phyloP scores from a whole-genome alignment of 2,329 filamentous ascomycete species.

The Trichoderma simmonsii region DNA sequence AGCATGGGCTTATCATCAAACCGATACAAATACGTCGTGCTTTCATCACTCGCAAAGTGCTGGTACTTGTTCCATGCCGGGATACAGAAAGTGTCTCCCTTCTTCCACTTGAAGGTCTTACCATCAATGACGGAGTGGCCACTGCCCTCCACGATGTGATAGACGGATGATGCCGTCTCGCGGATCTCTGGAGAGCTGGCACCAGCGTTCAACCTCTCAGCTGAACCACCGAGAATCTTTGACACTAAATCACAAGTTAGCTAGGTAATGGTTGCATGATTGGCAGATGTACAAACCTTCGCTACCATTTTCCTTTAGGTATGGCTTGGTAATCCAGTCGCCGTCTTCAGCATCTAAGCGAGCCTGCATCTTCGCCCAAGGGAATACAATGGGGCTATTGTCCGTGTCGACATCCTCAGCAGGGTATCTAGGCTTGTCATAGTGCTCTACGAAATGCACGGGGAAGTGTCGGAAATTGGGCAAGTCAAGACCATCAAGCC shows the following conservation, averaged over 20 bases:
- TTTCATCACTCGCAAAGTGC: slow-evolving; percentile 39
- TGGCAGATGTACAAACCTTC: slow-evolving; percentile 26
- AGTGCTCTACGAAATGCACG: slow-evolving; percentile 54
- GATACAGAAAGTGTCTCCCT: slow-evolving; percentile 53
- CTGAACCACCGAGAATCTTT: slow-evolving; percentile 45
- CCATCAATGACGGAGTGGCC: slow-evolving; percentile 42
- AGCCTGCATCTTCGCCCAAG: slow-evolving; percentile 45
- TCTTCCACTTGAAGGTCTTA: slow-evolving; percentile 41
- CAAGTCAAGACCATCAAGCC: slow-evolving; percentile 56
- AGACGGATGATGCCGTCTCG: slow-evolving; percentile 52
- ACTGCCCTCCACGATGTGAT: slow-evolving; percentile 49
- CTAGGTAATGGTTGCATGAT: not conserved
- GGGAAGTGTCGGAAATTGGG: slow-evolving; percentile 49
- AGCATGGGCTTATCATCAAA: slow-evolving; percentile 57
- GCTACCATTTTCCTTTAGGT: slow-evolving; percentile 32
- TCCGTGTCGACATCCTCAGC: slow-evolving; percentile 36
- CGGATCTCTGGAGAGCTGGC: slow-evolving; percentile 35
- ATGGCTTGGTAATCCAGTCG: slow-evolving; percentile 31
- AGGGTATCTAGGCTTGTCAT: slow-evolving; percentile 45
- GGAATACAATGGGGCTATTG: slow-evolving; percentile 45
- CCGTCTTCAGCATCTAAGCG: slow-evolving; percentile 35
- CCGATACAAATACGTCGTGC: slow-evolving; percentile 48
- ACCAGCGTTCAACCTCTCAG: slow-evolving; percentile 41
- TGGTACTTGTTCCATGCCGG: slow-evolving; percentile 51
- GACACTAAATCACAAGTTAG: slow-evolving; percentile 21